Evolutionary conservation across 2,329 filamentous ascomycete genomes (phyloP), one percentile per base, ranked within the genome.

Genomic region (Trichoderma brevicompactum): DNA sequence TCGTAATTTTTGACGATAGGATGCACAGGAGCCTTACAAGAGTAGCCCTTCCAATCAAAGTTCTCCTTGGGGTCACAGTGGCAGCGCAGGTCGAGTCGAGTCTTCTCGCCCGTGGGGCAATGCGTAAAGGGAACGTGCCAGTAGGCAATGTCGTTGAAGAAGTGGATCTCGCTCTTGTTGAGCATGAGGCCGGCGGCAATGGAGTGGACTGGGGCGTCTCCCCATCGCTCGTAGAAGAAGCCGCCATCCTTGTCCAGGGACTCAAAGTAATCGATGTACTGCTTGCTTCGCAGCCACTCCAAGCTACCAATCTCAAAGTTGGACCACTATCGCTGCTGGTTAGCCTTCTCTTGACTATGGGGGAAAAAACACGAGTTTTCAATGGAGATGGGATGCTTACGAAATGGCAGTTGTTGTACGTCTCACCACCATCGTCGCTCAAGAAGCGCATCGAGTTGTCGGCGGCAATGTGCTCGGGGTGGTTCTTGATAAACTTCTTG

Each of bases 11-110:
- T 6, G 7, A 4, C 17, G 12, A 17, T 10, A 12, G 2, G 7
- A 23, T 19, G 10, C 1, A 9, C 2, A 58, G 3, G 5, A n/a
- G 38, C 7, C 92, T 83, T 87, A 96, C 94, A 98, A 77, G 92
- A 97, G 78, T 97, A 98, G 60, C 92, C 91, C 79, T 97, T 97
- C 96, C 96, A 99, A 80, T 99, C 95, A 83, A 99, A 99, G 82
- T 99, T 99, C 67, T 98, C 92, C 74, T 90, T 89, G 7, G 95
- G 94, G 75, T 99, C 93, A 81, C 95, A 99, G 79, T 94, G 90
- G 79, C 95, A 99, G 76, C 92, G 94, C 70, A 94, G 87, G 70
- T 97, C 90, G 64, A 94, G 78, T 69, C 94, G 88, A 62, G 86
- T 87, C 80, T 97, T 85, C 79, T 98, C 92, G 63, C 90, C 91